A percentile compares a stretch with the other conserved stretches of the same genome.
phyloP scores from a whole-genome alignment of 495 filamentous ascomycete genomes.

The Talaromyces proteolyticus region DNA sequence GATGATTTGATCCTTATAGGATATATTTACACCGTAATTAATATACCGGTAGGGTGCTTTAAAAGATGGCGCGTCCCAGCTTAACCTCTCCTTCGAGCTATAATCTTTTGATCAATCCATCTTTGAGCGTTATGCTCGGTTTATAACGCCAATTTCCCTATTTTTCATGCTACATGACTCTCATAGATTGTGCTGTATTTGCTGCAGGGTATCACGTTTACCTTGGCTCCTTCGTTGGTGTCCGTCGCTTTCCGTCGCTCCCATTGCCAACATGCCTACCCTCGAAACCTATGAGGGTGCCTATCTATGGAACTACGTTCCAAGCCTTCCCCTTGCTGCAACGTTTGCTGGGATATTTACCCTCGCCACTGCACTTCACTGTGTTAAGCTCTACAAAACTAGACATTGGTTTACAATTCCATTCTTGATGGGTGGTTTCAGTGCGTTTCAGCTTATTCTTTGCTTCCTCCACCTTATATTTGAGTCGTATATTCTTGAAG shows the following conservation, averaged over 20 bases:
- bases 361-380: constrained; percentile 11
- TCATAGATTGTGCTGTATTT: neutral
- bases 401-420: constrained; percentile 24
- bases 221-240: neutral
- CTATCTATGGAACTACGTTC: constrained; percentile 22
- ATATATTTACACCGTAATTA: neutral
- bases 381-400: constrained; percentile 14
- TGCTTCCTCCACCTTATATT: neutral
- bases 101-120: neutral
- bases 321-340: constrained; percentile 14
- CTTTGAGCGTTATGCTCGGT: neutral
- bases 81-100: neutral
- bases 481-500: neutral
- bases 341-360: constrained; percentile 18
- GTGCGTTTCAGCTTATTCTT: constrained; percentile 9
- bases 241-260: neutral
- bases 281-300: constrained; percentile 1
- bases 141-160: neutral
- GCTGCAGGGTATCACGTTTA: neutral
- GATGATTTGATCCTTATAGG: neutral
- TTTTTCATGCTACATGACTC: neutral
- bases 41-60: neutral
- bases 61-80: neutral
- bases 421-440: constrained; percentile 19
- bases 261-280: neutral